A percentile compares a stretch with the other conserved stretches of the same genome.
These are phyloP conservation scores for Globisporangium middletonii DNA, from an alignment of 352 stramenopile species.

Conservation along the genomic window DNA sequence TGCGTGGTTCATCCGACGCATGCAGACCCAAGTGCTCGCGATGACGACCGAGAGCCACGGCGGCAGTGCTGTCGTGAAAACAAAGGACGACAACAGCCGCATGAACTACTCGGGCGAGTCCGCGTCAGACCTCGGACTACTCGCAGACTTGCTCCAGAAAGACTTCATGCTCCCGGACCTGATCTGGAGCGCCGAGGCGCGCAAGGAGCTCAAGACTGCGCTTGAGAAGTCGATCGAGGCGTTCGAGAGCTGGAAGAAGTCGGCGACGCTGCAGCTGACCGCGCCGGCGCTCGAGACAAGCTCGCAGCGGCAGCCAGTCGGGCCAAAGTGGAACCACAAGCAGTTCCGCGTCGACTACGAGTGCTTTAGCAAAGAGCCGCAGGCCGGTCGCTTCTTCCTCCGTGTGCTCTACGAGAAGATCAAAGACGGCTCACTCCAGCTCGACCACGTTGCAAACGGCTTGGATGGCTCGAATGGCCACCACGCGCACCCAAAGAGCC, in stretches of 20 bases:
- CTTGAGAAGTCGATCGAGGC: conserved; percentile 38
- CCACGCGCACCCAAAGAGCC: conserved; percentile 36
- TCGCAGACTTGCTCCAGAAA: conserved; percentile 60
- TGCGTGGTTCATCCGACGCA: conserved; percentile 64
- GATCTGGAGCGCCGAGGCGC: conserved; percentile 65
- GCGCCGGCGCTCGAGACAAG: conserved; percentile 11
- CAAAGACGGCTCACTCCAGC: conserved; percentile 58
- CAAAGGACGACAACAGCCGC: conserved; percentile 44
- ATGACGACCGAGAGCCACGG: conserved; percentile 24
- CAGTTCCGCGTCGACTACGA: conserved; percentile 65
- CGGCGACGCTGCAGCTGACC: conserved; percentile 10
- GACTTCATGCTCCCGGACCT: conserved; percentile 75
- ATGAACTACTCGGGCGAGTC: conserved; percentile 78
- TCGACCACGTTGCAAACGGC: conserved; percentile 43
- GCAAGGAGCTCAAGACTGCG: conserved; percentile 44
- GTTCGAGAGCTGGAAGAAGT: conserved; percentile 45
- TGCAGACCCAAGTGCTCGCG: conserved; percentile 54
- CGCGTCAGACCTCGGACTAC: conserved; percentile 49
- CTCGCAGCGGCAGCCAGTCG: conserved; percentile 17
- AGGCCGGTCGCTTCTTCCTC: conserved; percentile 62
- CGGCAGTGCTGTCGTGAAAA: conserved; percentile 9
- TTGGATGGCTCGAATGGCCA: conserved; percentile 31
- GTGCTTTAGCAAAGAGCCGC: conserved; percentile 53
- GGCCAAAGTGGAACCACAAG: conserved; percentile 58
- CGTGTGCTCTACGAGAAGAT: conserved; percentile 67